Evolutionary conservation across 768 basidiomycete species (phyloP), one percentile per base, ranked within the genome.

Genomic region (Royoungia palumana): DNA sequence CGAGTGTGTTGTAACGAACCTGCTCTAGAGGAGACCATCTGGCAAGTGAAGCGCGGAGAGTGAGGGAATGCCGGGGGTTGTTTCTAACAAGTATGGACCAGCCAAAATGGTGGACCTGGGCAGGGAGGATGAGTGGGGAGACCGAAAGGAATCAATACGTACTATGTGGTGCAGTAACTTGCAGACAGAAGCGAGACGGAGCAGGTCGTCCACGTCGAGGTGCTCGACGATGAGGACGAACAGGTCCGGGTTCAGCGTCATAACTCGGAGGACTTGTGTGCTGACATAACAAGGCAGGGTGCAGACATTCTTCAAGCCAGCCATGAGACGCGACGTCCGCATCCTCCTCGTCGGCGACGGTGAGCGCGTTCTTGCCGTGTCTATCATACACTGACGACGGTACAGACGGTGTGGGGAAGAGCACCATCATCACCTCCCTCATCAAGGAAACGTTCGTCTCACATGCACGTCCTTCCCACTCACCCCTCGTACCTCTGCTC

Each of bases 341-440:
- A 94, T 95, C 63, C 79, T 94, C 51, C 82, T 96, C 62, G 91
- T 94, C 55, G 94, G 94, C 55, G 94, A 96, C 71, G 93, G 92
- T 93, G 57, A 59, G 85, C 50, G 43, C 54, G 50, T 59, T 25
- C 20, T 44, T 48, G 39, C 47, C 44, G 35, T 38, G 9, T 21
- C n/a, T 10, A 6, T 16, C 44, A 8, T 20, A 4, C 43, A 12
- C 44, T 55, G 37, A 49, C 41, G 35, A 46, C 44, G 34, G n/a
- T 10, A 30, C 67, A 97, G 94, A 95, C 76, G 91, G 90, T 56
- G 95, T 97, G 60, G 95, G 95, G 56, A 99, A 99, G 76, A 94
- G 92, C 68, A 94, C 93, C 39, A 94, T 98, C 64, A 84, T 98
- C 65, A 96, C 93, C 17, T 93, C 93, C 30, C 79, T 97, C 65